Evolutionary conservation across 2,329 filamentous ascomycete species (phyloP).

Genomic region (Pseudogymnoascus sp.): DNA sequence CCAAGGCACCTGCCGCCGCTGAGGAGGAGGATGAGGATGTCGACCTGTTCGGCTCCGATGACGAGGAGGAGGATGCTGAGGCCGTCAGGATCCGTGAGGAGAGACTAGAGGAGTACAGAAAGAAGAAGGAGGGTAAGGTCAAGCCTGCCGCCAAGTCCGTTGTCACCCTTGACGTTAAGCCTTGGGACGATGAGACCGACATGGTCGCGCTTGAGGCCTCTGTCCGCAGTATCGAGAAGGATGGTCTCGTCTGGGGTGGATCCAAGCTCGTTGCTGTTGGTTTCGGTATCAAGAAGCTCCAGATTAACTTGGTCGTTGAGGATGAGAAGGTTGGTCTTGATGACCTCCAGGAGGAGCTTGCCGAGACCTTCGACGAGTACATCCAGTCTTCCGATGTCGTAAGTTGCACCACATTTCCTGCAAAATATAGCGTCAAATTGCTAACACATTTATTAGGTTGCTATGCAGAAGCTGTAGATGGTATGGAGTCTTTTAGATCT

Average conservation of each 20-base stretch:
- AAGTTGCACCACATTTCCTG: constrained; percentile 26
- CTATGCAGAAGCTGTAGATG: constrained; percentile 85
- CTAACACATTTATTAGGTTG: constrained; percentile 37
- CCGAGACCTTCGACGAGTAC: constrained; percentile 74
- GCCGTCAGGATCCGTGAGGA: constrained; percentile 76
- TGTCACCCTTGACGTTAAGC: constrained; percentile 94
- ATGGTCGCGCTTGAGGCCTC: constrained; percentile 72
- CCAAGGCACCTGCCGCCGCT: constrained; percentile 65
- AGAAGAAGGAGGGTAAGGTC: constrained; percentile 91
- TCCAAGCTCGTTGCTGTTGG: constrained; percentile 84
- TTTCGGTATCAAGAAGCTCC: constrained; percentile 98
- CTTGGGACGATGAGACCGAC: constrained; percentile 97
- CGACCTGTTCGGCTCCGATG: constrained; percentile 87
- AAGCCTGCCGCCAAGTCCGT: constrained; percentile 94
- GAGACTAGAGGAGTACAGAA: constrained; percentile 85
- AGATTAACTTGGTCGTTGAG: constrained; percentile 96
- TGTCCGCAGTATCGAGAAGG: constrained; percentile 78
- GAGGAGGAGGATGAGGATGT: constrained; percentile 76
- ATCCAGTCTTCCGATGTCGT: constrained; percentile 90
- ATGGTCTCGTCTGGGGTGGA: constrained; percentile 92
- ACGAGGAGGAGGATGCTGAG: constrained; percentile 90
- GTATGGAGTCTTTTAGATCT: constrained; percentile 21
- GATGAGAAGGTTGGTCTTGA: constrained; percentile 88
- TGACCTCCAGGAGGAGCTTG: constrained; percentile 81
- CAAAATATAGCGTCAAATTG: neutral